phyloP scores from a whole-genome alignment of 2,329 filamentous ascomycete species.

The Akanthomyces muscarius region DNA sequence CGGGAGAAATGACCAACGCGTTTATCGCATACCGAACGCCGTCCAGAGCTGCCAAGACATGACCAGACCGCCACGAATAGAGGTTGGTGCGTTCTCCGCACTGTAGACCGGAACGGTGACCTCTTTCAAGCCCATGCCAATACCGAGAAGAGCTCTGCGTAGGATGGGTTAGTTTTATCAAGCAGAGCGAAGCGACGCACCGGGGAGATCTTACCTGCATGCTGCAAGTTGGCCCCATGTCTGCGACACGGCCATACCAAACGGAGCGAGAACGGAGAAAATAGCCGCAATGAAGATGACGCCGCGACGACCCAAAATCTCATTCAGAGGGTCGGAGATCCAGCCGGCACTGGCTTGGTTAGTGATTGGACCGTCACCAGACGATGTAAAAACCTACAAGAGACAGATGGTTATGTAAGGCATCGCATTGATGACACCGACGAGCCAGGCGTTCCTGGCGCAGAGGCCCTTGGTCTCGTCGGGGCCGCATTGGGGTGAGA shows the following conservation, averaged over 20 bases:
- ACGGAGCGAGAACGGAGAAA: slow-evolving; percentile 58
- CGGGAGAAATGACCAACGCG: fast-evolving
- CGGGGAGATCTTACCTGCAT: slow-evolving; percentile 39
- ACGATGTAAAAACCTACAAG: slow-evolving; percentile 33
- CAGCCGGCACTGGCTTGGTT: slow-evolving; percentile 46
- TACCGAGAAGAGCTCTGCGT: slow-evolving; percentile 44
- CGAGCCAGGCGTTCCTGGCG: slow-evolving; percentile 52
- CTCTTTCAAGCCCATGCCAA: slow-evolving; percentile 56
- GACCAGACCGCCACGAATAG: slow-evolving; percentile 30
- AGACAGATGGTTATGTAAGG: slow-evolving; percentile 39
- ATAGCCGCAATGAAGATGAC: slow-evolving; percentile 61
- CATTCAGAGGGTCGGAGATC: slow-evolving; percentile 60
- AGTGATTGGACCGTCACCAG: slow-evolving; percentile 10
- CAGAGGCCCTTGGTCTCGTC: slow-evolving; percentile 35
- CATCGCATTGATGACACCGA: slow-evolving; percentile 56
- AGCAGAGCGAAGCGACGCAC: no score
- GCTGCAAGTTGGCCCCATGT: slow-evolving; percentile 55
- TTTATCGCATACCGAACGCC: slow-evolving; percentile 38
- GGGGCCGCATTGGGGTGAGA: slow-evolving; percentile 28
- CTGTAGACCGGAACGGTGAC: slow-evolving; percentile 50
- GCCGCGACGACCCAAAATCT: slow-evolving; percentile 55
- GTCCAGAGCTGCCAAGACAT: slow-evolving; percentile 46
- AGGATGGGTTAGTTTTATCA: background rate
- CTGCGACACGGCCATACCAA: slow-evolving; percentile 57
- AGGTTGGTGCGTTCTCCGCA: slow-evolving; percentile 46